Conservation (phyloP, 2,329 filamentous ascomycete genomes). For the Blastomyces percursus region DNA sequence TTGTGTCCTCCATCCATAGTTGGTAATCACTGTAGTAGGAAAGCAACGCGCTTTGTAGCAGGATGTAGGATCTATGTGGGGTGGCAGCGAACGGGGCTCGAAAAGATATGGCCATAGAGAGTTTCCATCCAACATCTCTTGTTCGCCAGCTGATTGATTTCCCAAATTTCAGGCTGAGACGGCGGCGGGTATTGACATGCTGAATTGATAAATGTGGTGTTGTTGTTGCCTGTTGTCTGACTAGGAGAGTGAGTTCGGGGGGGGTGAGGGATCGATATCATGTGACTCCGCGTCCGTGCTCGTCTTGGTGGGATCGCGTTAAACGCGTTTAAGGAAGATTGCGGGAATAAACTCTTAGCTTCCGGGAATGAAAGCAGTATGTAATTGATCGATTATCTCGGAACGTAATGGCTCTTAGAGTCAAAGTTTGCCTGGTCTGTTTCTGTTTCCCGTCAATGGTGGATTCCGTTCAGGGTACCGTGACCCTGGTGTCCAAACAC, state of each 20-base stretch:
- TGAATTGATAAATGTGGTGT: neutral
- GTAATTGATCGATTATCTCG: neutral
- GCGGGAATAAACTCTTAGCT: neutral
- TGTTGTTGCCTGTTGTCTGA: neutral
- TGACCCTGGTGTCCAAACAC: neutral
- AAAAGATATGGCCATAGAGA: neutral
- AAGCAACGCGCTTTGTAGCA: neutral
- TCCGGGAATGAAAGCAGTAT: neutral
- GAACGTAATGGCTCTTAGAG: too few relatives aligned
- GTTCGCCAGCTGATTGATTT: neutral
- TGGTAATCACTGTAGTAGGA: neutral
- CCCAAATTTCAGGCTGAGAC: neutral
- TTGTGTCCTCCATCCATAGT: neutral
- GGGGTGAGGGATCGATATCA: neutral
- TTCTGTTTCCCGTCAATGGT: neutral
- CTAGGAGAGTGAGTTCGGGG: neutral
- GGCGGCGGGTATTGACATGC: neutral
- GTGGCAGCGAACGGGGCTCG: neutral
- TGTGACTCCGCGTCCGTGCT: neutral
- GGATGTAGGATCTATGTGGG: neutral
- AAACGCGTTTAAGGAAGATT: constrained; percentile 3
- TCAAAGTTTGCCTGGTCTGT: neutral
- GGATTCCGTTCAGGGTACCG: neutral
- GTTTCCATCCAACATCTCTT: neutral
- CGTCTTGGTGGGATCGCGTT: constrained; percentile 2